A percentile compares a stretch with the other conserved stretches of the same genome.
Evolutionary conservation across 371 early-diverging fungal genomes (phyloP).

Genomic region (Zopfochytrium polystomum): DNA sequence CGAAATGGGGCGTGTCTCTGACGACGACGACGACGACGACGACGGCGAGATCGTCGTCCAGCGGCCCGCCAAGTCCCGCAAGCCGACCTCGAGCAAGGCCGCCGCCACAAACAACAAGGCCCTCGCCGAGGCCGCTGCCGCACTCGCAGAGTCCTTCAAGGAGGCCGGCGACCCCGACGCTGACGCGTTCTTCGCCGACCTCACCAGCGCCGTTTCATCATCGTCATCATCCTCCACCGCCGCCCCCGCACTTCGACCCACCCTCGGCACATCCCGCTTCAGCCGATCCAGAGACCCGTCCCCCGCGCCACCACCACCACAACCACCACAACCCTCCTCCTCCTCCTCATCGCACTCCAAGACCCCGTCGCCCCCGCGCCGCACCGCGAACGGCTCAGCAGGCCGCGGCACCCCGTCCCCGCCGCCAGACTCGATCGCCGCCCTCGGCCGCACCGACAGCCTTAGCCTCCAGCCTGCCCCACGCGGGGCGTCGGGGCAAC

Average conservation of each 20-base stretch:
- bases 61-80: neutral
- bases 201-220: neutral
- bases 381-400: neutral
- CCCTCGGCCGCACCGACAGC: neutral
- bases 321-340: constrained; percentile 1
- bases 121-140: neutral
- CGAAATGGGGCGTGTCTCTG: too few relatives aligned
- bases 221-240: neutral
- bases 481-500: neutral
- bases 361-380: neutral
- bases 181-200: neutral
- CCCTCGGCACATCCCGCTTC: neutral
- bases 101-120: neutral
- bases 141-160: neutral
- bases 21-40: neutral
- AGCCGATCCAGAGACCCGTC: neutral
- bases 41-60: neutral
- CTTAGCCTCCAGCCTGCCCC: neutral
- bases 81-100: neutral
- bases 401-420: neutral
- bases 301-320: neutral
- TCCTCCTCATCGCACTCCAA: neutral
- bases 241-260: neutral
- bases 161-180: constrained; percentile 1
- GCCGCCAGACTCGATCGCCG: neutral